Evolutionary conservation across 352 stramenopile species (phyloP).

Genomic region (Peronospora farinosa): DNA sequence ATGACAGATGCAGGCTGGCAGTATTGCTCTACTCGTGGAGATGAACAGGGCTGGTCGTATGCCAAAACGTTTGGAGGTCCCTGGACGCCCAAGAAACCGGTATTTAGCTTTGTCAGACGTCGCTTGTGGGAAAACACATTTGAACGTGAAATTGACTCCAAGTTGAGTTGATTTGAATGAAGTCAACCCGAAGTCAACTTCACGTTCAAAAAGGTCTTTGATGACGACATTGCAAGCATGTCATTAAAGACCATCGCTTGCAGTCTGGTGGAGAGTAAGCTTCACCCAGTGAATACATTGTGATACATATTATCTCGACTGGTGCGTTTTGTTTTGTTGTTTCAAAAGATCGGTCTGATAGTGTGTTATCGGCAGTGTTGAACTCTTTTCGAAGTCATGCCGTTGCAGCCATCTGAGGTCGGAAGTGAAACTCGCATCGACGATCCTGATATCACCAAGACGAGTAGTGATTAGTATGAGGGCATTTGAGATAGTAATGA

Average conservation of each 20-base stretch:
- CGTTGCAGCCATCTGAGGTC: too few relatives aligned
- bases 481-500: background rate
- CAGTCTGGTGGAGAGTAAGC: background rate
- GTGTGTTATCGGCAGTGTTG: too few relatives aligned
- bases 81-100: constrained; percentile 45
- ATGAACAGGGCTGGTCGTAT: constrained; percentile 59
- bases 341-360: too few relatives aligned
- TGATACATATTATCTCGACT: background rate
- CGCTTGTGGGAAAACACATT: constrained; percentile 71
- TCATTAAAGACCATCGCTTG: background rate
- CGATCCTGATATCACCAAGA: too few relatives aligned
- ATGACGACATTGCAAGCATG: too few relatives aligned
- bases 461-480: constrained; percentile 1
- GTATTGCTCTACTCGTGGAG: constrained; percentile 43
- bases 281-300: too few relatives aligned
- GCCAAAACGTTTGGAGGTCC: constrained; percentile 53
- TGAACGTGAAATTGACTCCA: constrained; percentile 9
- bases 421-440: too few relatives aligned
- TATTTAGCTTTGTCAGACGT: constrained; percentile 54
- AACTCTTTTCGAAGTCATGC: too few relatives aligned
- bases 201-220: too few relatives aligned
- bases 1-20: constrained; percentile 46
- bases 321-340: too few relatives aligned
- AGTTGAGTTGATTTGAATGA: background rate
- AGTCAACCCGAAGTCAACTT: too few relatives aligned